Evolutionary conservation across 2,329 filamentous ascomycete species (phyloP).

Genomic region (Fusarium denticulatum): DNA sequence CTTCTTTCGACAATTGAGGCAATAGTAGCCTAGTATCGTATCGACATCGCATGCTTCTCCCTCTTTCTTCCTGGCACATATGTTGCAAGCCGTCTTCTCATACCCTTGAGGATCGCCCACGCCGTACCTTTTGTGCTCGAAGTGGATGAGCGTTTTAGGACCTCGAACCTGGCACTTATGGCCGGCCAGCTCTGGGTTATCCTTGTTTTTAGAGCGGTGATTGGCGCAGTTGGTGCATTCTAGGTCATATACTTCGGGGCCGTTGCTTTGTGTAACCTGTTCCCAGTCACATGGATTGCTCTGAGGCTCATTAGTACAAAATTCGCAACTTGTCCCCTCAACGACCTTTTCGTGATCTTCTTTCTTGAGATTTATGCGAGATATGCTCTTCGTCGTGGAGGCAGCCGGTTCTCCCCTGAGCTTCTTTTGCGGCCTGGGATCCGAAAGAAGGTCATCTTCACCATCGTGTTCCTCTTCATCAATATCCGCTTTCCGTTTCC

Average conservation of each 20-base stretch:
- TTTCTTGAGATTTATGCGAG: neutral
- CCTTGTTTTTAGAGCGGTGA: slow-evolving; percentile 11
- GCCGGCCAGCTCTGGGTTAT: neutral
- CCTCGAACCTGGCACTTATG: slow-evolving; percentile 15
- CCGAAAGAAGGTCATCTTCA: neutral
- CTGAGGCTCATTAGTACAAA: neutral
- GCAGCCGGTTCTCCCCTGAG: neutral
- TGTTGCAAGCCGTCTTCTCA: neutral
- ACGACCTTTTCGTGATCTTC: neutral
- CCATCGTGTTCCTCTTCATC: neutral
- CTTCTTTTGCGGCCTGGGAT: neutral
- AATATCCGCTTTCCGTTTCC: neutral
- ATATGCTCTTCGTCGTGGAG: neutral
- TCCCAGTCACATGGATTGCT: neutral
- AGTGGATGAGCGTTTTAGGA: neutral
- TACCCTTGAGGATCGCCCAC: slow-evolving; percentile 10
- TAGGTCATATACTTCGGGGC: neutral
- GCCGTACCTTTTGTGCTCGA: slow-evolving; percentile 20
- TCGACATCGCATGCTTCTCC: slow-evolving; percentile 27
- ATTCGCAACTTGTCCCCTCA: slow-evolving; percentile 6
- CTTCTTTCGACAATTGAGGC: slow-evolving; percentile 14
- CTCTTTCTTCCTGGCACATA: neutral
- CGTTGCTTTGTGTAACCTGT: neutral
- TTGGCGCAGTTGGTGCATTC: slow-evolving; percentile 37
- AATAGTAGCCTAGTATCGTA: slow-evolving; percentile 19